Evolutionary conservation across 345 rosid genomes (phyloP), one percentile per base, ranked within the genome.

Genomic region (Syzygium oleosum): DNA sequence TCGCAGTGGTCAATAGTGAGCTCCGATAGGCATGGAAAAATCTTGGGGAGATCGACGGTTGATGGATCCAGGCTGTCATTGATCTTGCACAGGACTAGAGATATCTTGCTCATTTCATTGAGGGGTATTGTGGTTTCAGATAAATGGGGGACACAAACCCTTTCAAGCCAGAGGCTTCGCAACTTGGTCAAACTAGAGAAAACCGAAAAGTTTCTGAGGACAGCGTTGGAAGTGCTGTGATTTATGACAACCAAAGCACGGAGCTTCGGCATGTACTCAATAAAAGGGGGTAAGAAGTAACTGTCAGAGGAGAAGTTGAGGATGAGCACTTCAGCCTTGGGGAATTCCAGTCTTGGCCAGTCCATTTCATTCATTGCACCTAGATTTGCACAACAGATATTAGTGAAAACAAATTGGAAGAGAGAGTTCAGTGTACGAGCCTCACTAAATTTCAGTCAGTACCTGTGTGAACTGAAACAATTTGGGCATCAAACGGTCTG

Each of bases 91-190:
- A 96, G 93, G 88, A 96, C 90, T 79, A 95, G 90, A 88, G 96
- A 94, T 73, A 98, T 88, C 89, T 98, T 96, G 88, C 84, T 89
- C 92, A 96, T 73, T 25, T 90, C 92, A 83, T 88, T 91, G 86
- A 93, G 29, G 59, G 94, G 94, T 49, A 85, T 59, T n/a, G 94
- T 91, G 85, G 93, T 85, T 77, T 90, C 90, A 56, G 92, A 87
- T 55, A 94, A 90, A 22, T 90, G 92, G 85, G 95, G 91, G 78
- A 94, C 90, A 19, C 91, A 93, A 38, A 94, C 95, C 84, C 92
- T 96, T 90, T 98, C 99, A 31, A 98, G 97, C 98, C 99, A 96
- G 31, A 96, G 94, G 92, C 98, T 97, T 68, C 93, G 93, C 73
- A 98, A 85, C 79, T 94, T 92, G 84, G 87, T 84, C 89, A 94